phyloP scores from a whole-genome alignment of 106 monocot species.

The Cymbidium sinense region DNA sequence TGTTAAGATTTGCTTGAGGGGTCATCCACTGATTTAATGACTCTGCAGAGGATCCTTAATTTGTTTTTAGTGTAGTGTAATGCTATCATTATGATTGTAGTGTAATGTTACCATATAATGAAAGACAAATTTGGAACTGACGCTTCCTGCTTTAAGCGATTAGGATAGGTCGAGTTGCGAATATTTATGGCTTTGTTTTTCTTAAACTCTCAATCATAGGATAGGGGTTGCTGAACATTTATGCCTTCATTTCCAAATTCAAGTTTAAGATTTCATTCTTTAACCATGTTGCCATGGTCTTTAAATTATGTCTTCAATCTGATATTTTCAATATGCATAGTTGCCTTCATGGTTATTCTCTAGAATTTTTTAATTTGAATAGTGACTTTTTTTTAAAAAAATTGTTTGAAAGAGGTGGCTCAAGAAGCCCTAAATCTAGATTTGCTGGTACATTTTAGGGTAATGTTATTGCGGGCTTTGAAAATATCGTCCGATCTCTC shows the following conservation, averaged over 20 bases:
- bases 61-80: neutral
- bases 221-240: neutral
- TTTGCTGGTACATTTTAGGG: neutral
- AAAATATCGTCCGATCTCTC: too few species aligned
- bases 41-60: neutral
- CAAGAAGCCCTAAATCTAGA: neutral
- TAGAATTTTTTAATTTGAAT: neutral
- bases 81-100: too few species aligned
- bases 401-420: neutral
- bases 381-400: neutral
- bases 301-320: neutral
- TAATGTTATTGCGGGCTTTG: too few species aligned
- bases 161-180: neutral
- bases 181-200: neutral
- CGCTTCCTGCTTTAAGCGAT: neutral
- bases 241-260: neutral
- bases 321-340: neutral
- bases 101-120: neutral
- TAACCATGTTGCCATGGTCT: neutral
- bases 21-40: neutral
- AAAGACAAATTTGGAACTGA: neutral
- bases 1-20: neutral
- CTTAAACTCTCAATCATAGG: neutral
- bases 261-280: neutral
- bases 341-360: neutral